Percentiles rank a stretch among this genome's conserved stretches.
Conservation (phyloP, 2,329 filamentous ascomycete species). For the Herpotrichia juniperi region DNA sequence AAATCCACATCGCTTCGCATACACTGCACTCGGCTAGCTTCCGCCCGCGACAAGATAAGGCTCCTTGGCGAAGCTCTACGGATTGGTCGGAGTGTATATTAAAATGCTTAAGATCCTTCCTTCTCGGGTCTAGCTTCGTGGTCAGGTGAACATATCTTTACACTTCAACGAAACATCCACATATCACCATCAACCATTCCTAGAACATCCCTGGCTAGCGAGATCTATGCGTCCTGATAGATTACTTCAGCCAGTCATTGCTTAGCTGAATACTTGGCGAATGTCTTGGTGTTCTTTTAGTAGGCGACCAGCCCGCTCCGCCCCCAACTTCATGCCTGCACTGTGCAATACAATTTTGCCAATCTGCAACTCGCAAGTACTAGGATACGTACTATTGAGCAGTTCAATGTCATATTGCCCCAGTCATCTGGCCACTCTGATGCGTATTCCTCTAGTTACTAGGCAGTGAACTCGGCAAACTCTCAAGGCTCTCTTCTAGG, state of each 20-base stretch:
- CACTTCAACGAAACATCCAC: neutral
- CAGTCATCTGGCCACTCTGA: neutral
- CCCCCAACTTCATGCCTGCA: neutral
- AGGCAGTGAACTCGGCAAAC: neutral
- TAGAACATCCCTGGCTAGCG: neutral
- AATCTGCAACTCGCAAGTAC: neutral
- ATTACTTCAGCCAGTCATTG: neutral
- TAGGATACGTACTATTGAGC: neutral
- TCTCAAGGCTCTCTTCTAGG: neutral
- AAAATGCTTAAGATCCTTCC: neutral
- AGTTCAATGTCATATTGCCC: neutral
- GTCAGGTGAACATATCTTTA: neutral
- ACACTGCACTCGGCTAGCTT: neutral
- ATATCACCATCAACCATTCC: neutral
- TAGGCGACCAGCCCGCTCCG: neutral
- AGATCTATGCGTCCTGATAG: neutral
- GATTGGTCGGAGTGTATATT: neutral
- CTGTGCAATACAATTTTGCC: neutral
- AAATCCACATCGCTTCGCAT: neutral
- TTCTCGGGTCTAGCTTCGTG: neutral
- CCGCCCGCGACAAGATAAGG: neutral
- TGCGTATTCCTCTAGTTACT: neutral
- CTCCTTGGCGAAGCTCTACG: neutral
- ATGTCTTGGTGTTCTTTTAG: neutral
- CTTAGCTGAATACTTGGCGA: neutral